These are phyloP conservation scores for Pyrenophora seminiperda DNA, from an alignment of 2,329 filamentous ascomycete species.

Conservation along the genomic window DNA sequence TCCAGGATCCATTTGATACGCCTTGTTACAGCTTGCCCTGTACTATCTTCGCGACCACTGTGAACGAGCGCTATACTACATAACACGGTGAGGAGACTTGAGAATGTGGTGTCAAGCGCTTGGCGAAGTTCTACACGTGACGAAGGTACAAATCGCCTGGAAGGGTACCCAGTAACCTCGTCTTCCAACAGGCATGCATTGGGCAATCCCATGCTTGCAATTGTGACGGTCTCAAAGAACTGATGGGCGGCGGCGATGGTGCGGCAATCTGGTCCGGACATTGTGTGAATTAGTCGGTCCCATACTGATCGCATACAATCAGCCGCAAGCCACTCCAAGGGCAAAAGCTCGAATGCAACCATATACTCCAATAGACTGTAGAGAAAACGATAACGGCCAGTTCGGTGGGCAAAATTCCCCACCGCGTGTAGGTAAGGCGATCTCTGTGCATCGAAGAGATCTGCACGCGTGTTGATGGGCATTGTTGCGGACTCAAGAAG, in stretches of 20 bases:
- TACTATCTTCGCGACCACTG: conserved; percentile 21
- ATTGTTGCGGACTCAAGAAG: conserved; percentile 30
- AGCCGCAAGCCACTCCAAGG: conserved; percentile 49
- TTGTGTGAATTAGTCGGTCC: conserved; percentile 40
- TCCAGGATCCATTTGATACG: conserved; percentile 34
- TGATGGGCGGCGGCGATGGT: conserved; percentile 32
- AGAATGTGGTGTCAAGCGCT: conserved; percentile 45
- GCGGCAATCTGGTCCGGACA: conserved; percentile 38
- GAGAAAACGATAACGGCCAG: conserved; percentile 39
- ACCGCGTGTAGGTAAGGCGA: conserved; percentile 36
- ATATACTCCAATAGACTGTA: conserved; percentile 44
- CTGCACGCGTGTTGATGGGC: conserved; percentile 31
- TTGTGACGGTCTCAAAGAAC: conserved; percentile 39
- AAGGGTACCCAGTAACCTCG: conserved; percentile 21
- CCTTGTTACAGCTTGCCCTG: conserved; percentile 18
- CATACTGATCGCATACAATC: conserved; percentile 43
- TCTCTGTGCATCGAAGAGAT: conserved; percentile 35
- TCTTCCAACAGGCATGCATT: conserved; percentile 31
- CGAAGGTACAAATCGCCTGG: conserved; percentile 32
- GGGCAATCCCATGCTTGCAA: conserved; percentile 37
- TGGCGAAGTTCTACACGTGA: conserved; percentile 35
- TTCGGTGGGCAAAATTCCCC: conserved; percentile 35
- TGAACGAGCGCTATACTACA: conserved; percentile 41
- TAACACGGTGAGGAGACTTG: conserved; percentile 42
- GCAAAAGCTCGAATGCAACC: conserved; percentile 42